Conservation (phyloP, 2,329 filamentous ascomycete species). For the Alternaria dauci region DNA sequence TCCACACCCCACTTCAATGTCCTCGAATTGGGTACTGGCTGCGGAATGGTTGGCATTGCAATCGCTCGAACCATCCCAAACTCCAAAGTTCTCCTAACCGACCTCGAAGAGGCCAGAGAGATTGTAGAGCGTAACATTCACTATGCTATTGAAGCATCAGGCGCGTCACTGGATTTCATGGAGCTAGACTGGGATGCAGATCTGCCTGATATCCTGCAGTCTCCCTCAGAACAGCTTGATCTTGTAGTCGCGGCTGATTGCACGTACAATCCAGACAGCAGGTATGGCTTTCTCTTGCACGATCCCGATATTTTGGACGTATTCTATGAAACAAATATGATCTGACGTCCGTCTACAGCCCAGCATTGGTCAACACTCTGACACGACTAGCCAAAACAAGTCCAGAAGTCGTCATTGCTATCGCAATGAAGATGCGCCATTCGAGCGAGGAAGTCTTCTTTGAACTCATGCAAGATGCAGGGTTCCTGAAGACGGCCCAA, state of each 20-base stretch:
- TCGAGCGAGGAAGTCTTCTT: constrained; percentile 73
- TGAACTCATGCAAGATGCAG: constrained; percentile 56
- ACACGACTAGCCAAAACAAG: constrained; percentile 57
- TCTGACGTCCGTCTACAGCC: constrained; percentile 49
- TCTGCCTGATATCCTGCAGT: constrained; percentile 48
- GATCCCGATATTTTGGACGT: not conserved
- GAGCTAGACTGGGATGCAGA: constrained; percentile 70
- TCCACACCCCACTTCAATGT: constrained; percentile 46
- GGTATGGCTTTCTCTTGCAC: constrained; percentile 24
- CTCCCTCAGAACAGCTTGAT: constrained; percentile 54
- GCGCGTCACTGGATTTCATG: constrained; percentile 57
- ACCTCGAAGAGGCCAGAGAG: constrained; percentile 70
- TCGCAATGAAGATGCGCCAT: constrained; percentile 74
- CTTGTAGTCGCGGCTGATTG: constrained; percentile 74
- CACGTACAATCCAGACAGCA: constrained; percentile 75
- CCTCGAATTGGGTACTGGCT: constrained; percentile 73
- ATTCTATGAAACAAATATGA: not conserved
- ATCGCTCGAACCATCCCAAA: constrained; percentile 63
- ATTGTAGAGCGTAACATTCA: constrained; percentile 66
- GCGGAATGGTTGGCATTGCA: constrained; percentile 71
- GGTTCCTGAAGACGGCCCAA: constrained; percentile 31
- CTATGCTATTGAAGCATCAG: constrained; percentile 53
- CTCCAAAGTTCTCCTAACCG: constrained; percentile 68
- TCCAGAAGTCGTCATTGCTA: constrained; percentile 61
- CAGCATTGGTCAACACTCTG: constrained; percentile 68